Base-by-base conservation (phyloP, 352 stramenopile genomes). In the Phytophthora idaei region DNA sequence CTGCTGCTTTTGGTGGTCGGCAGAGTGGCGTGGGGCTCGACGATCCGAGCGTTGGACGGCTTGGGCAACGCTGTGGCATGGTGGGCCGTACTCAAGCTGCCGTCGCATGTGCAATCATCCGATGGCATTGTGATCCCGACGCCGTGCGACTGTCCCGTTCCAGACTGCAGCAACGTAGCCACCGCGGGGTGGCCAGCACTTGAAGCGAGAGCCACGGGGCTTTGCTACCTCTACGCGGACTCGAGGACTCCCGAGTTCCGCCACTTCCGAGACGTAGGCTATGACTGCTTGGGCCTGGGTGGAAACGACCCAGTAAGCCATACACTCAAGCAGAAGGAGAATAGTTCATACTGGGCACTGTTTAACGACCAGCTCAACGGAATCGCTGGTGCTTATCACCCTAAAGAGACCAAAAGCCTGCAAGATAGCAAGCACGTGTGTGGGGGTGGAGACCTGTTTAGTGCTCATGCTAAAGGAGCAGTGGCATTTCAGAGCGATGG, bases 191-290 rank as follows among this genome's bases (percentile, higher is more conserved):
- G 77, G 31, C 52, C 82, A 28, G 65, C 67, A 28, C 66, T 59
- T 2, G 46, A 70, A n/a, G 21, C 57, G 12, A 73, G 86, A 46
- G 76, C 79, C 3, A 53, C 74, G 29, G 86, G 86, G 0, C 82
- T 94, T 14, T 94, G 86, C 70, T 94, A 94, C 54, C 67, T 94
- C 25, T 94, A 94, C 60, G 86, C 84, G 3, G 86, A 94, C 69
- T 75, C 84, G 2, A 70, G 52, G 9, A 74, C 67, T 1, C 75
- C 82, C 0, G 52, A 60, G 36, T 78, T 94, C 49, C 82, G 71
- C 0, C 64, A 94, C 68, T 94, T 94, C 50, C 78, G 83, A 48
- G 75, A 85, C 25, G 29, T 90, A 14, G 86, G 84, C 6, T 90
- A 85, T 52, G 86, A 92, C 54, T 94, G 86, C 46, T 69, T 94